Evolutionary conservation across 2,329 filamentous ascomycete genomes (phyloP), one percentile per base, ranked within the genome.

Genomic region (Botrytis byssoidea): DNA sequence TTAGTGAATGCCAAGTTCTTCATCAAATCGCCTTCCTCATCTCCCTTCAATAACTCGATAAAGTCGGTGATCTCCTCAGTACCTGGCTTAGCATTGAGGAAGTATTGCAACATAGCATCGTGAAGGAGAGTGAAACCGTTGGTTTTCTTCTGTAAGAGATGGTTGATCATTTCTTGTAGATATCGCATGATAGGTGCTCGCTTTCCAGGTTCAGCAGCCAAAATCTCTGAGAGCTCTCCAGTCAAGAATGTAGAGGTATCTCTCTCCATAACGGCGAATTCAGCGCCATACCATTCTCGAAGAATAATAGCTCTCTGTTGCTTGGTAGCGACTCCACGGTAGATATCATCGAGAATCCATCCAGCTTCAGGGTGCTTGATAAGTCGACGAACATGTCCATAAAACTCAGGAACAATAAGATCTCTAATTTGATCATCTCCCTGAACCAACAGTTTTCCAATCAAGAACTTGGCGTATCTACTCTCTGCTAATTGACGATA

Each of bases 71-170:
- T 91, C 82, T 98, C 95, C 74, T 93, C 90, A 63, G 91, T 93
- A 5, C 92, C 94, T 7, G 89, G 85, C 77, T 92, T 91, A 65
- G 91, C 90, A 79, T 92, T 95, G 71, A 94, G 85, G 83, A 95
- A 98, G 83, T 98, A 99, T 82, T 99, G 95, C 74, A 98, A 86
- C 95, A 99, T 97, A 68, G 96, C 96, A 80, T 98, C 96, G 83
- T 99, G 97, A 32, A 99, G 89, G 88, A 99, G 97, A 3, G 95
- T 98, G 84, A 99, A 98, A 16, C 94, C 95, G 0, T 94, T 97
- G 84, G 96, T 91, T 84, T 96, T 96, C 88, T 99, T 99, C 84
- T 99, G 95, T 66, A 98, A 88, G 60, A 99, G 88, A 75, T 92
- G 90, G 83, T 98, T 97, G 85, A 97, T 96, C 84, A 97, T 89